These are phyloP conservation scores for Colletotrichum cereale DNA, from an alignment of 2,329 filamentous ascomycete genomes.

Conservation along the genomic window DNA sequence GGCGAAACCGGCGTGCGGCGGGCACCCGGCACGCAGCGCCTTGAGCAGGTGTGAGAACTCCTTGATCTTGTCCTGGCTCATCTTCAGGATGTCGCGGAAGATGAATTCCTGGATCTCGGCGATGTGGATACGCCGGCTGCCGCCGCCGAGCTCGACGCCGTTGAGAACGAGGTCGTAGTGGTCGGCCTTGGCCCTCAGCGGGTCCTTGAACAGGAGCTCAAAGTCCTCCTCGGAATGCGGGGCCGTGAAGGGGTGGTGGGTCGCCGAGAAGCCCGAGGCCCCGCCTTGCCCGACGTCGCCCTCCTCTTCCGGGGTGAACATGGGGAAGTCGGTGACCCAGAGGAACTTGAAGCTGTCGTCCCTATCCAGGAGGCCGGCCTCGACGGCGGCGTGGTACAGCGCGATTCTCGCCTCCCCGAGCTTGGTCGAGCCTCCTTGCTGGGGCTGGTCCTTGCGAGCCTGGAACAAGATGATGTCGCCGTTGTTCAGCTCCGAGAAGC, in stretches of 20 bases:
- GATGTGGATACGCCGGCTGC: slow-evolving; percentile 91
- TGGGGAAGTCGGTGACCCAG: slow-evolving; percentile 92
- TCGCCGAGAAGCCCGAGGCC: slow-evolving; percentile 82
- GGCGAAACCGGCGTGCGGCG: slow-evolving; percentile 93
- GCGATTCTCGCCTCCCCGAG: slow-evolving; percentile 80
- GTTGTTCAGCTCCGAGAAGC: slow-evolving; percentile 62
- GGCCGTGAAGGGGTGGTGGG: slow-evolving; percentile 96
- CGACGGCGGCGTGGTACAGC: slow-evolving; percentile 77
- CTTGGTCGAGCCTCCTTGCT: slow-evolving; percentile 77
- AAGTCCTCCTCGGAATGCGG: slow-evolving; percentile 80
- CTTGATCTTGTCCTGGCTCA: slow-evolving; percentile 77
- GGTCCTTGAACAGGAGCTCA: slow-evolving; percentile 78
- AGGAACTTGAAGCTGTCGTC: slow-evolving; percentile 73
- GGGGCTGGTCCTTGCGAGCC: slow-evolving; percentile 75
- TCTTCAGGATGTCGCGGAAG: slow-evolving; percentile 85
- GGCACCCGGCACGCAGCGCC: slow-evolving; percentile 86
- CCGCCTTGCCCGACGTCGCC: slow-evolving; percentile 85
- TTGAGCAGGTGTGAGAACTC: slow-evolving; percentile 90
- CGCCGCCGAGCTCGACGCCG: slow-evolving; percentile 92
- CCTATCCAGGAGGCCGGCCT: slow-evolving; percentile 66
- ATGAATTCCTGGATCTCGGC: slow-evolving; percentile 86
- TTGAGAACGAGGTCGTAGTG: slow-evolving; percentile 98
- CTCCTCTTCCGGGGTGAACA: slow-evolving; percentile 82
- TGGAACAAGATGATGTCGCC: slow-evolving; percentile 88
- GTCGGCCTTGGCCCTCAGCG: slow-evolving; percentile 80